Base-by-base conservation (phyloP, 2,329 filamentous ascomycete genomes). In the Diaporthe vexans region DNA sequence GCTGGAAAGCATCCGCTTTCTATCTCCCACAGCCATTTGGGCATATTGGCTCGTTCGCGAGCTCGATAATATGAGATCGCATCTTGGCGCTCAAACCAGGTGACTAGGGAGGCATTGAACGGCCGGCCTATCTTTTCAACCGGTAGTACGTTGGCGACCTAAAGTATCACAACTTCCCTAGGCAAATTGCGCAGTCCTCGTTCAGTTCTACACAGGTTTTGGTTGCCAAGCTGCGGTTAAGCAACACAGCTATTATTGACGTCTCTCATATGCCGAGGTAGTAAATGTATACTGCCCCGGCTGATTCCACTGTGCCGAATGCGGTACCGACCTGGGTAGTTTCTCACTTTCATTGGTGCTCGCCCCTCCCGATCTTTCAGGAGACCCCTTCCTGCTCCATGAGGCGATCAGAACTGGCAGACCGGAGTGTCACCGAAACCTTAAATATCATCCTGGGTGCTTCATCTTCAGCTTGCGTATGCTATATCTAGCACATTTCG, bases 391-490 rank as follows among this genome's bases (percentile, higher is more conserved):
- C 19, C 29, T 35, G 19, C 61, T 35, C 26, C 21, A 5, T 6
- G 26, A 67, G 43, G 46, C 21, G 29, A 48, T 6, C 19, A 51
- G 43, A 35, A 13, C 21, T 24, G 26, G 40, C 26, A 48, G 40
- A 48, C 59, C 40, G 35, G 26, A 67, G 61, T 37, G 43, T 24
- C 40, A 37, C 61, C 61, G 61, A 67, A 51, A 51, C 35, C 43
- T 67, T 67, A 6, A 4, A 5, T 51, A 1, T n/a, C 35, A 35
- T 67, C 13, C 26, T 52, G 29, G 11, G 8, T 10, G 15, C n/a
- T 21, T 4, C 51, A 33, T 65, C 19, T n/a, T 33, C 3, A n/a
- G 26, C 8, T 15, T 48, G 46, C 19, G 4, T 51, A 10, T 35
- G 35, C 52, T 26, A 67, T 13, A 29, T 35, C 29, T 52, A 9